Conservation (phyloP, 805 yeast species). For the Ogataea corticis region DNA sequence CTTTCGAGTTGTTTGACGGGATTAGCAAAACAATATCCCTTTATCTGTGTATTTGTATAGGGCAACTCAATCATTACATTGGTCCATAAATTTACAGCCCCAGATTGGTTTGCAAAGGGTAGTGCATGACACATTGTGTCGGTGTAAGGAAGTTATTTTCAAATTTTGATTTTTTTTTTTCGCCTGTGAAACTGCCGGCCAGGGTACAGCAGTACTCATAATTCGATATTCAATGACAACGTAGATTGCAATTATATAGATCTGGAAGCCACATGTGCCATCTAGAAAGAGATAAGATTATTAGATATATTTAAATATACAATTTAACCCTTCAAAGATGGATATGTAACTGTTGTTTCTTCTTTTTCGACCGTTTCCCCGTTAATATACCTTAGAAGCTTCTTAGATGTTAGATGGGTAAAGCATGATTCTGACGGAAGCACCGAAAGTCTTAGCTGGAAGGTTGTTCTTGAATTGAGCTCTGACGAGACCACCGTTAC, state of each 20-base stretch:
- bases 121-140: background rate
- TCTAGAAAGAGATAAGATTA: constrained; percentile 10
- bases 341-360: constrained; percentile 12
- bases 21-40: background rate
- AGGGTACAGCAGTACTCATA: too few relatives aligned
- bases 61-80: constrained; percentile 2
- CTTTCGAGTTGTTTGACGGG: background rate
- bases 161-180: too few relatives aligned
- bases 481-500: constrained; percentile 97
- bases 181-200: too few relatives aligned
- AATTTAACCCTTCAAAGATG: constrained; percentile 11
- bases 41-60: background rate
- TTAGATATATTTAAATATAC: constrained; percentile 12
- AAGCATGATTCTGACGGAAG: constrained; percentile 99
- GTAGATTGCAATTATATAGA: constrained; percentile 2
- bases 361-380: constrained; percentile 12
- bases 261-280: background rate
- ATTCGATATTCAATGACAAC: constrained; percentile 3
- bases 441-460: constrained; percentile 99
- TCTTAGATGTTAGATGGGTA: constrained; percentile 99
- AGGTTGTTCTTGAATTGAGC: constrained; percentile 98
- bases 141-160: constrained; percentile 2
- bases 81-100: background rate
- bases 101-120: background rate
- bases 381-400: constrained; percentile 11